Evolutionary conservation across 257 asterid species (phyloP), one percentile per base, ranked within the genome.

Genomic region (Solanum arcanum): DNA sequence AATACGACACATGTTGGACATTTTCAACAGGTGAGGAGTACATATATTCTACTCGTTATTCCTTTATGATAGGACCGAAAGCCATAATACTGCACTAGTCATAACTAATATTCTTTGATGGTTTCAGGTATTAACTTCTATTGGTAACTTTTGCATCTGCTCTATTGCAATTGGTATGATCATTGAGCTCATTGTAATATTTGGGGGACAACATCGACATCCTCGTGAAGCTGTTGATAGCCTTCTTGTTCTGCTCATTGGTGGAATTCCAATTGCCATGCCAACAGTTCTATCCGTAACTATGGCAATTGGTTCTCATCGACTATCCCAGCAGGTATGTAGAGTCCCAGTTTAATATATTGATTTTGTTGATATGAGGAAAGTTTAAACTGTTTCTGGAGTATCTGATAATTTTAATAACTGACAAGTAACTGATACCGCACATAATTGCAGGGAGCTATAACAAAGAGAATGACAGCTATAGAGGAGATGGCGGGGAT

Each of bases 401-500:
- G 77, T 84, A 41, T 33, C 11, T 20, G 85, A 73, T 27, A 84
- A 9, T 23, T 25, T 83, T 29, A 64, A 42, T 33, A 25, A 73
- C 74, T 72, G 82, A 80, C 56, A 85, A 83, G 7, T 83, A 23
- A 74, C 73, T 66, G 52, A 69, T 35, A 60, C 80, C 85, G 5
- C 70, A 33, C 3, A 27, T 80, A 18, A 84, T 10, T 90, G 42
- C 87, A 90, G 92, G 92, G 92, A 64, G 92, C 92, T 62, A 90
- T 90, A 21, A 89, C 92, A 29, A 90, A 90, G 31, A 75, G 92
- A 86, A 90, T 90, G 92, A 90, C 92, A 41, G 91, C 92, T 41
- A 90, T 90, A 39, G 92, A 90, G 89, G 92, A 90, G 89, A 90
- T 90, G 92, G 92, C 92, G 7, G 92, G 92, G 8, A 90, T 90